phyloP scores from a whole-genome alignment of 2,329 filamentous ascomycete species.

The Pseudogymnoascus sp. region DNA sequence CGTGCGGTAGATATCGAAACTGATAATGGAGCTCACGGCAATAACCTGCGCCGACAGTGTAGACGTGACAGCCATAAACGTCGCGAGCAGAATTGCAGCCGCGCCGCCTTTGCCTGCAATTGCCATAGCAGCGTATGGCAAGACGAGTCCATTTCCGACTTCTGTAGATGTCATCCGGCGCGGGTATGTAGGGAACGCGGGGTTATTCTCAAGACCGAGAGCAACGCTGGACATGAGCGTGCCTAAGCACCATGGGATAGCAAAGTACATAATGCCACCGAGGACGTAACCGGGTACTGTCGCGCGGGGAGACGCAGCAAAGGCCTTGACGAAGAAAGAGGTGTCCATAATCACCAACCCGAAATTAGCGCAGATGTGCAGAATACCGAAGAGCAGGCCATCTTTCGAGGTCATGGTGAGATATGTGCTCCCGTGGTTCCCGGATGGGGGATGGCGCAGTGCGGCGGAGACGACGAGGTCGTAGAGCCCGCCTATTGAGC shows the following conservation, averaged over 20 bases:
- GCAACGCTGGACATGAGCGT: slow-evolving; percentile 44
- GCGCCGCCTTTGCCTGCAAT: slow-evolving; percentile 65
- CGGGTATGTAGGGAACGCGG: slow-evolving; percentile 50
- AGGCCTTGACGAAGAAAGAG: slow-evolving; percentile 47
- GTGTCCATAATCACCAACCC: slow-evolving; percentile 49
- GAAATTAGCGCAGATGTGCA: slow-evolving; percentile 43
- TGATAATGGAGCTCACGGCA: slow-evolving; percentile 75
- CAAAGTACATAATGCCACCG: slow-evolving; percentile 47
- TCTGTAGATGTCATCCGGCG: slow-evolving; percentile 63
- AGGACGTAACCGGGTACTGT: slow-evolving; percentile 46
- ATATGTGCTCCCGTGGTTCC: slow-evolving; percentile 47
- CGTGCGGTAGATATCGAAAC: slow-evolving; percentile 77
- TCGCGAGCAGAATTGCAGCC: slow-evolving; percentile 55
- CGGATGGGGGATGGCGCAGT: slow-evolving; percentile 38
- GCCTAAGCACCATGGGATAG: slow-evolving; percentile 46
- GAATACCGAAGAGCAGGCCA: slow-evolving; percentile 44
- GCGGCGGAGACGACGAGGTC: slow-evolving; percentile 42
- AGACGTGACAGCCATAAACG: slow-evolving; percentile 78
- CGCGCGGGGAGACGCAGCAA: slow-evolving; percentile 39
- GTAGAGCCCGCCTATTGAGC: slow-evolving; percentile 41
- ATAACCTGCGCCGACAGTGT: slow-evolving; percentile 75
- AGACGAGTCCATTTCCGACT: slow-evolving; percentile 60
- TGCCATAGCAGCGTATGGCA: slow-evolving; percentile 63
- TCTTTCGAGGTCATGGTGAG: slow-evolving; percentile 50
- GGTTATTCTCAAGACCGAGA: slow-evolving; percentile 39